phyloP scores from a whole-genome alignment of 1,139 yeast species.

The Arxiozyma bovina region DNA sequence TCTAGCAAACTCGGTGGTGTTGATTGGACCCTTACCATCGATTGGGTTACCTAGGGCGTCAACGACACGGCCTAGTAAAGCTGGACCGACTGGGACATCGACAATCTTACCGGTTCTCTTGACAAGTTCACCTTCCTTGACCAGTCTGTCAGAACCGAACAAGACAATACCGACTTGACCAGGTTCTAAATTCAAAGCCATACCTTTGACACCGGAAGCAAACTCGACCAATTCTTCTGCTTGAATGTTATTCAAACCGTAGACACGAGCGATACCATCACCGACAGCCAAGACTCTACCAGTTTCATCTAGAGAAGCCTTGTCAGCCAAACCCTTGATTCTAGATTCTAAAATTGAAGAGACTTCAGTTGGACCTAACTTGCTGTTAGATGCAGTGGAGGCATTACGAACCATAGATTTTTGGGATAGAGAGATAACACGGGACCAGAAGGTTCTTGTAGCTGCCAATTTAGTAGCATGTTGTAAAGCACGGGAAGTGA shows the following conservation, averaged over 20 bases:
- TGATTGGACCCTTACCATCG: conserved; percentile 99
- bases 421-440: background rate
- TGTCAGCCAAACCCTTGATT: conserved; percentile 98
- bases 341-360: conserved; percentile 98
- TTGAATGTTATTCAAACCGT: conserved; percentile 98
- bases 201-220: conserved; percentile 99
- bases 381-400: conserved; percentile 73
- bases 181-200: conserved; percentile 99
- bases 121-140: conserved; percentile 99
- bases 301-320: conserved; percentile 96
- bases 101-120: conserved; percentile 99
- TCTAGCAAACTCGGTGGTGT: conserved; percentile 76
- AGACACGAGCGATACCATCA: conserved; percentile 99
- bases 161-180: conserved; percentile 99
- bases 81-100: conserved; percentile 98
- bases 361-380: conserved; percentile 99
- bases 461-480: conserved; percentile 51
- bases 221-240: conserved; percentile 99
- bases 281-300: conserved; percentile 99
- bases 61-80: conserved; percentile 96
- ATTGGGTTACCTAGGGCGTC: conserved; percentile 99
- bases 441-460: background rate
- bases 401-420: background rate
- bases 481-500: conserved; percentile 59
- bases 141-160: conserved; percentile 98